Evolutionary conservation across 805 yeast genomes (phyloP).

Genomic region (Wickerhamomyces subpelliculosus): DNA sequence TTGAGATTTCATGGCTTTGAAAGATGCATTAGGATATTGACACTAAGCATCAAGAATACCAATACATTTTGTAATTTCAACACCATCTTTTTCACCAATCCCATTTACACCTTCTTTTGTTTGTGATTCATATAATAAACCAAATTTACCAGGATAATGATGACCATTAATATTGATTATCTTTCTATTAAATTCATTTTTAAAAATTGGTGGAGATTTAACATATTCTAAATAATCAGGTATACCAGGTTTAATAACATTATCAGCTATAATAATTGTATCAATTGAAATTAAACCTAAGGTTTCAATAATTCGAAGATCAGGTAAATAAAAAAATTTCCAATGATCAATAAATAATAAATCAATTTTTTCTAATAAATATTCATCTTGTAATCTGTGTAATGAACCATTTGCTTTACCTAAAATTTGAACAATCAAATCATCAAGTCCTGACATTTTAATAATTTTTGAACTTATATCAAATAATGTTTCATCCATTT

Average conservation of each 20-base stretch:
- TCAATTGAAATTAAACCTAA: conserved; percentile 33
- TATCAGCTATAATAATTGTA: conserved; percentile 33
- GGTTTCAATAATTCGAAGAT: conserved; percentile 34
- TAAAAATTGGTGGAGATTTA: conserved; percentile 29
- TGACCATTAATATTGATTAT: conserved; percentile 24
- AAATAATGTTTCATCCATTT: conserved; percentile 7
- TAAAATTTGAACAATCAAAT: conserved; percentile 8
- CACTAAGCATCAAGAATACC: conserved; percentile 10
- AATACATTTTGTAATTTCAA: conserved; percentile 15
- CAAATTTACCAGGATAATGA: conserved; percentile 32
- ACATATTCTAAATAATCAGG: conserved; percentile 35
- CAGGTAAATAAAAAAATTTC: conserved; percentile 32
- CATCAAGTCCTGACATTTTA: conserved; percentile 12
- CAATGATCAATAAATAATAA: conserved; percentile 35
- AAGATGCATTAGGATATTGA: no score
- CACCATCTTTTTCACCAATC: conserved; percentile 3
- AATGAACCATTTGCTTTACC: conserved; percentile 12
- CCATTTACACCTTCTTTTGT: conserved; percentile 12
- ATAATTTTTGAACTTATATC: conserved; percentile 9
- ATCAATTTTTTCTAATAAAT: conserved; percentile 22
- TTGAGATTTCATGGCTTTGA: no score
- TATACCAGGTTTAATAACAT: conserved; percentile 29
- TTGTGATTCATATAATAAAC: conserved; percentile 30
- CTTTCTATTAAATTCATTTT: conserved; percentile 22
- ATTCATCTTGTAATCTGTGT: conserved; percentile 3